Base-by-base conservation (phyloP, 768 basidiomycete species). In the Mycena metata region DNA sequence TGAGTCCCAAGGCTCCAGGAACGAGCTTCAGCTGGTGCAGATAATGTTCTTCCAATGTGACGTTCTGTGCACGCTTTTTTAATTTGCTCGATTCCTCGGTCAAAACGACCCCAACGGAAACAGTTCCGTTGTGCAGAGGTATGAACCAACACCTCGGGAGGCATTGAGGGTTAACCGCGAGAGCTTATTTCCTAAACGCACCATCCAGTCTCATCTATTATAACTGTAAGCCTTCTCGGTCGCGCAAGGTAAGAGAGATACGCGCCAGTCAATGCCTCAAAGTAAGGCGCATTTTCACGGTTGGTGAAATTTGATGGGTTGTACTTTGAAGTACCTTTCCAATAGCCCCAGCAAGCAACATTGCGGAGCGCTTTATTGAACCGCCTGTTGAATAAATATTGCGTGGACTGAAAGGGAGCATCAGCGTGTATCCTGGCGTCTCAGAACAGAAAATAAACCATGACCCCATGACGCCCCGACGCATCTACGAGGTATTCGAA, bases 81-180 rank as follows among this genome's bases (percentile, higher is more conserved):
- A 68, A 58, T 10, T 66, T 74, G 57, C 76, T 78, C 54, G 73
- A 74, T 0, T 75, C 75, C 42, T 83, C 78, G 61, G 85, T 79
- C 79, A 86, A 83, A 42, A 88, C 87, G 62, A 89, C 70, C 9
- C 88, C 88, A 21, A 88, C 83, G 13, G 87, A 89, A 2, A 83
- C 83, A 30, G 83, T 78, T 23, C 82, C 83, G 46, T 83, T 80
- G 67, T 84, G 80, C 17, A 88, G 80, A 3, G 86, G 87, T 50
- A 88, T 88, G 66, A 85, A 86, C 87, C 87, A 88, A n/a, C 80
- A 82, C 87, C 51, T 52, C 16, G 30, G 26, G 15, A 30, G 30
- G 30, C 6, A 30, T 30, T 30, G 39, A 39, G 39, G 39, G 39
- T 4, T 39, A 6, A 30, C 30, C 3, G 39, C 11, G 39, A 39